Evolutionary conservation across 2,329 filamentous ascomycete genomes (phyloP), one percentile per base, ranked within the genome.

Genomic region (Pseudocercospora macadamiae): DNA sequence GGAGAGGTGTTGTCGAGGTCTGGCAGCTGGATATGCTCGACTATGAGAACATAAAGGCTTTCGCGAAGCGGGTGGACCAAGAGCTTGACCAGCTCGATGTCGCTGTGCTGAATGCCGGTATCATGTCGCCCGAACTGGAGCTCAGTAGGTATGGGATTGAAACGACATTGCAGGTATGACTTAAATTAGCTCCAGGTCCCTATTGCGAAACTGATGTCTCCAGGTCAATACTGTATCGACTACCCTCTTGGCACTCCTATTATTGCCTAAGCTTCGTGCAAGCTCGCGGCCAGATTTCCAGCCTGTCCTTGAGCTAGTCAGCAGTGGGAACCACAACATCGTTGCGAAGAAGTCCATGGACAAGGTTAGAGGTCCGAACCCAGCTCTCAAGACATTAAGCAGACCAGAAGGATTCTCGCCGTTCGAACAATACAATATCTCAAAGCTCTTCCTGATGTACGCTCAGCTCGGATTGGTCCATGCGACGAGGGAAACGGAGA

Each of bases 11-110:
- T 2, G 65, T 80, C 36, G 73, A 79, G 59, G 79, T 80, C 12
- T 81, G 79, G 79, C 67, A 69, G 2, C 68, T 82, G 2, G 79
- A 82, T 64, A 71, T 81, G 30, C 54, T 63, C 4, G 73, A 66
- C n/a, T 79, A 76, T 54, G 66, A 69, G 2, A 76, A 69, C 23
- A 74, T 80, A 2, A 70, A 68, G 28, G 64, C 59, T 2, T 77
- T 77, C 53, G 72, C 70, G 0, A 62, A 71, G 26, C 62, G 68
- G 9, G 71, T 66, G 14, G 19, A 61, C 2, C 59, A 55, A 28
- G 59, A 65, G 30, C 60, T 76, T 3, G 34, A 66, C 9, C 55
- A 70, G 10, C 39, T 79, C 2, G 76, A 79, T 60, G 68, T 72
- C 8, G 70, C 71, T 0, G 37, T 79, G 0, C 63, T 73, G 25